These are phyloP conservation scores for Colletotrichum sp. DNA, from an alignment of 2,329 filamentous ascomycete genomes.

Conservation along the genomic window DNA sequence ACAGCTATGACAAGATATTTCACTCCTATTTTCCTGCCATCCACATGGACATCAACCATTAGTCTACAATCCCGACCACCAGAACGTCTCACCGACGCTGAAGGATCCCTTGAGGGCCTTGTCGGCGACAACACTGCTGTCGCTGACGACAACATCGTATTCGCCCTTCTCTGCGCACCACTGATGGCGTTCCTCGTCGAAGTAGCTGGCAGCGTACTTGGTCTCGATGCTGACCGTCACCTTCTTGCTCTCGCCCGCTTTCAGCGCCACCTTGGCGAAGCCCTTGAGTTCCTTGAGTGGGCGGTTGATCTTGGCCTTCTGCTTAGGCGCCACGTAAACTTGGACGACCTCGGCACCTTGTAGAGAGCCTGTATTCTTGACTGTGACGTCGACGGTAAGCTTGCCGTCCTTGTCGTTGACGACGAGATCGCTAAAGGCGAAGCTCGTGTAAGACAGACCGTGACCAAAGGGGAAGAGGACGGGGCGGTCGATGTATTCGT, in stretches of 20 bases:
- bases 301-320: constrained; percentile 50
- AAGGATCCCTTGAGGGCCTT: constrained; percentile 58
- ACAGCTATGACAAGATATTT: background rate
- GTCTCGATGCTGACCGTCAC: constrained; percentile 62
- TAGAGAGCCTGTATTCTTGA: constrained; percentile 60
- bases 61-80: constrained; percentile 68
- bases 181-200: constrained; percentile 69
- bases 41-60: background rate
- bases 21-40: background rate
- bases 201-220: constrained; percentile 73
- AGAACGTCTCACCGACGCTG: constrained; percentile 64
- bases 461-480: constrained; percentile 75
- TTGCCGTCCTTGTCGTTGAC: constrained; percentile 45
- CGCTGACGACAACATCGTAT: constrained; percentile 67
- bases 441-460: constrained; percentile 74
- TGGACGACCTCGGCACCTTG: constrained; percentile 54
- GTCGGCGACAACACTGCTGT: constrained; percentile 56
- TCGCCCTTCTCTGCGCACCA: constrained; percentile 72
- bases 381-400: constrained; percentile 47
- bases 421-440: constrained; percentile 52
- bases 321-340: constrained; percentile 54
- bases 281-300: constrained; percentile 63
- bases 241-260: constrained; percentile 61
- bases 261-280: constrained; percentile 62
- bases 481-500: constrained; percentile 64